Evolutionary conservation across 106 monocot genomes (phyloP).

Genomic region (Agapanthus africanus): DNA sequence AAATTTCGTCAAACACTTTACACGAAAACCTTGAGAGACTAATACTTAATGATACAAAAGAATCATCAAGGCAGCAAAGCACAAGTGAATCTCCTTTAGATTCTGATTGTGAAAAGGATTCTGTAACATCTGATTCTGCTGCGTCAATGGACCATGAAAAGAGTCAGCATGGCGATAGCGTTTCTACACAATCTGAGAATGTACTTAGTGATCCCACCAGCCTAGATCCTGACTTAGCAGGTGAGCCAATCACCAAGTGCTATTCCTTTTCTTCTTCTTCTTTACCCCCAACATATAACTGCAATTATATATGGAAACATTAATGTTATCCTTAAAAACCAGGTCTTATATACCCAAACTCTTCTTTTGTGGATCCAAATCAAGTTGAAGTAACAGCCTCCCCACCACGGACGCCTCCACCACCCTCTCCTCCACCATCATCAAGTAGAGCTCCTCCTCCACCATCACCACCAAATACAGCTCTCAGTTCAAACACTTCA

Average conservation of each 20-base stretch:
- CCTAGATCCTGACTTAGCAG: slow-evolving; percentile 22
- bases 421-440: slow-evolving; percentile 12
- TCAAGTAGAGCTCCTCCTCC: slow-evolving; percentile 12
- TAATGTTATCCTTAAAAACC: too few species aligned
- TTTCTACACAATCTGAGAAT: too few species aligned
- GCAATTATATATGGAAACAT: too few species aligned
- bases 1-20: slow-evolving; percentile 68
- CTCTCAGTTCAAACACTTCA: too few species aligned
- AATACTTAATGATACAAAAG: slow-evolving; percentile 64
- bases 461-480: slow-evolving; percentile 18
- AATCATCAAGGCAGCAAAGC: slow-evolving; percentile 35
- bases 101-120: slow-evolving; percentile 81
- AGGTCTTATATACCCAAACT: too few species aligned
- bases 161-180: too few species aligned
- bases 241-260: too few species aligned
- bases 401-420: slow-evolving; percentile 12
- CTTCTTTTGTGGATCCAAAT: neutral
- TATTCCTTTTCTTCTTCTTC: too few species aligned
- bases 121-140: slow-evolving; percentile 52
- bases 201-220: too few species aligned
- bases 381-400: too few species aligned
- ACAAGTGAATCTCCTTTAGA: slow-evolving; percentile 55
- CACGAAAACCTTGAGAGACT: slow-evolving; percentile 80
- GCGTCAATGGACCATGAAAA: slow-evolving; percentile 46
- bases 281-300: too few species aligned